Evolutionary conservation across 2,329 filamentous ascomycete genomes (phyloP).

Genomic region (Diplodia corticola): DNA sequence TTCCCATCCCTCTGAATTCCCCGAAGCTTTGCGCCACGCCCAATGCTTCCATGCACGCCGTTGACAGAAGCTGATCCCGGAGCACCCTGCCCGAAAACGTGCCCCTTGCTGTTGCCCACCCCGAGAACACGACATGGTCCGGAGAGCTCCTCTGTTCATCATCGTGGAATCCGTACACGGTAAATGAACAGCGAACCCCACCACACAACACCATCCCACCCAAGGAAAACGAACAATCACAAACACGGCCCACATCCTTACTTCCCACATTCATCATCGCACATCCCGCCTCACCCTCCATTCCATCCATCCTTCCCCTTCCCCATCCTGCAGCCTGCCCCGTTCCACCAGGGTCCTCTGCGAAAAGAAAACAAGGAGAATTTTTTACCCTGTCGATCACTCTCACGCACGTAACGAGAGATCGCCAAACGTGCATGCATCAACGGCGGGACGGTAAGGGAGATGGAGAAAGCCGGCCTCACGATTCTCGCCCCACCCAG

Average conservation of each 20-base stretch:
- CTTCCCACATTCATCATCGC: not conserved
- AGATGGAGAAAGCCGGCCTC: not conserved
- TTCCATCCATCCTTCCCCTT: not conserved
- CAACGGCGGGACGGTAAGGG: not conserved
- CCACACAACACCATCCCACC: not conserved
- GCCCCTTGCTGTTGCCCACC: not conserved
- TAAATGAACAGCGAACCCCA: not conserved
- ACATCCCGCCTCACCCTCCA: slow-evolving; percentile 1
- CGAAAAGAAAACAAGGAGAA: not conserved
- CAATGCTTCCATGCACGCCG: not conserved
- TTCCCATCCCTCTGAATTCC: not conserved
- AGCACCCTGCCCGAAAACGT: not conserved
- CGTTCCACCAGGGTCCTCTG: not conserved
- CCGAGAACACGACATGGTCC: not conserved
- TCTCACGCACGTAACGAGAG: not conserved
- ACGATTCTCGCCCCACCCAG: slow-evolving; percentile 3
- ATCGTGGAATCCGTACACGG: not conserved
- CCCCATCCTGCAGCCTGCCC: not conserved
- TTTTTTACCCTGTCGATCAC: not conserved
- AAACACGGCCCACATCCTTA: not conserved
- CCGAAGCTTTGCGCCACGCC: not conserved
- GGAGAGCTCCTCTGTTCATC: not conserved
- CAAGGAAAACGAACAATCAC: not conserved
- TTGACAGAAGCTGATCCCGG: not conserved
- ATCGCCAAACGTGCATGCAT: slow-evolving; percentile 4